Base-by-base conservation (phyloP, 495 filamentous ascomycete species). In the Aspergillus ostianus region DNA sequence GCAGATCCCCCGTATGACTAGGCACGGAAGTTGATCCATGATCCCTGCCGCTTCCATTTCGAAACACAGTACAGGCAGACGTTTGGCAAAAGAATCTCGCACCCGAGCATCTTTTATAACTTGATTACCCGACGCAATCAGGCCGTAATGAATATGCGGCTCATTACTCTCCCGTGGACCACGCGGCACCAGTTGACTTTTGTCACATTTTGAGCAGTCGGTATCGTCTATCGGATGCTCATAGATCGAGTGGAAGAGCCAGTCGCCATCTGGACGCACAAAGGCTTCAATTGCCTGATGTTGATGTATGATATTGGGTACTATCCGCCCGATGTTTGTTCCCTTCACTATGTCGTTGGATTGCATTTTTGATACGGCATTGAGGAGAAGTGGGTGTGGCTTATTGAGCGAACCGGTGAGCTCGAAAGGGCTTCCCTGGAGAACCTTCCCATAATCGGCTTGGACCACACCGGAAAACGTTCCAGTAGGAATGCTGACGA, bases 31-130 rank as follows among this genome's bases (percentile, higher is more conserved):
- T 13, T 26, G 48, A 45, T 68, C 64, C 65, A 73, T 70, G 12
- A 81, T 44, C 2, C 78, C 78, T 13, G 77, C 80, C 17, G 74
- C 71, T 58, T 83, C 78, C 72, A 79, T 82, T 53, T 81, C 77
- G 53, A 82, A 76, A 48, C 72, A 80, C 4, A 79, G 58, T 17
- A 79, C 60, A 30, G 64, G 57, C 0, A 48, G 60, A 54, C 47
- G 20, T 18, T 29, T 23, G 1, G 51, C 51, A 27, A 77, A 44
- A n/a, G 59, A 30, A 56, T 79, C 75, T 36, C 77, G 65, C 6
- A 52, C 51, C 4, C 45, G 57, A 17, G 65, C 66, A 60, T 71
- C 47, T 47, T 66, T 78, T 50, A 79, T 73, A 17, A 79, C 73
- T 52, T 69, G 62, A 56, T 75, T 76, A 8, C 66, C 75, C 13